Evolutionary conservation across 192 early-diverging fungal species (phyloP).

Genomic region (Oehlia diaphana): DNA sequence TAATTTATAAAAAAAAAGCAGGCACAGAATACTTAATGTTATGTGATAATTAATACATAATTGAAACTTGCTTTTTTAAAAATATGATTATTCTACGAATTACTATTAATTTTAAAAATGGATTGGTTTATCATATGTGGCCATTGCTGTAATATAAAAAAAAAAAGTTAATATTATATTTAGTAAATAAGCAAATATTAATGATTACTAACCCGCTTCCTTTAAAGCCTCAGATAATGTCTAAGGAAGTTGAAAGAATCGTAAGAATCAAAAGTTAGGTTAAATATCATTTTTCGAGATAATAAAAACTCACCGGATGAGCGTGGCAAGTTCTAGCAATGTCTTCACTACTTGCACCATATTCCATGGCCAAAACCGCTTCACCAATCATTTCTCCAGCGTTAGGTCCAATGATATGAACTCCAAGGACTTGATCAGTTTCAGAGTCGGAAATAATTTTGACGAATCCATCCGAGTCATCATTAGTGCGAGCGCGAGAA

Average conservation of each 20-base stretch:
- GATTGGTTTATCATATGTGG: conserved; percentile 33
- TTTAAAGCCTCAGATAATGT: conserved; percentile 98
- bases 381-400: conserved; percentile 99
- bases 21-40: neutral
- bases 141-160: conserved; percentile 20
- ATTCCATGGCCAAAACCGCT: conserved; percentile 96
- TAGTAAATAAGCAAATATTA: neutral
- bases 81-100: neutral
- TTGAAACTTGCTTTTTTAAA: neutral
- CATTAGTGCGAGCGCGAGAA: conserved; percentile 96
- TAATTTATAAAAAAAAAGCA: neutral
- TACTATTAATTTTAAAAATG: conserved; percentile 25
- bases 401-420: conserved; percentile 98
- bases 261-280: conserved; percentile 9
- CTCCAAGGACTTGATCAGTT: conserved; percentile 94
- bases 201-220: conserved; percentile 67
- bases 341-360: conserved; percentile 97
- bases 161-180: neutral
- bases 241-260: conserved; percentile 29
- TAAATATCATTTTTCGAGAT: neutral
- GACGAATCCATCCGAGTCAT: conserved; percentile 89
- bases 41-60: neutral
- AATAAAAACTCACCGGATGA: conserved; percentile 64
- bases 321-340: conserved; percentile 97
- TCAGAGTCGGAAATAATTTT: conserved; percentile 96